Evolutionary conservation across 2,329 filamentous ascomycete species (phyloP).

Genomic region (Cordyceps cateniannulata): DNA sequence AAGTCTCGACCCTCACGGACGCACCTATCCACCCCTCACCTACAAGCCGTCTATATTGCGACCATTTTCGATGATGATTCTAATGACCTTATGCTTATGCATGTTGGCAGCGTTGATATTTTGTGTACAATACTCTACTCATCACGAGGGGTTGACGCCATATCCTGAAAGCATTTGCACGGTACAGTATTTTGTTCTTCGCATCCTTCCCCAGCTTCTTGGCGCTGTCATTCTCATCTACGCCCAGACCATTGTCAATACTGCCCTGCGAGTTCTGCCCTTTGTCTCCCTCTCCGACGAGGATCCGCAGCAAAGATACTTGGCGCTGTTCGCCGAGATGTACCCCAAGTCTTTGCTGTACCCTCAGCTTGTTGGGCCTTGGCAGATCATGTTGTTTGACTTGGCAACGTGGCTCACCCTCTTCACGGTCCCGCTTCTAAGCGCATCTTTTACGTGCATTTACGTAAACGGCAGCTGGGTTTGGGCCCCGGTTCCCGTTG

Average conservation of each 20-base stretch:
- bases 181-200: constrained; percentile 75
- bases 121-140: constrained; percentile 60
- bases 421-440: constrained; percentile 76
- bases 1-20: constrained; percentile 32
- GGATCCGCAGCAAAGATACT: constrained; percentile 49
- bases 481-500: constrained; percentile 72
- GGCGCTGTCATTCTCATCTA: constrained; percentile 68
- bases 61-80: constrained; percentile 52
- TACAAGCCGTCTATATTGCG: constrained; percentile 69
- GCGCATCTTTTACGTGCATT: constrained; percentile 64
- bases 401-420: constrained; percentile 70
- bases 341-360: constrained; percentile 64
- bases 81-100: constrained; percentile 56
- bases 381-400: constrained; percentile 59
- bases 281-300: constrained; percentile 71
- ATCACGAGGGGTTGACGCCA: constrained; percentile 56
- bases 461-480: constrained; percentile 56
- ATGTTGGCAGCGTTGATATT: constrained; percentile 70
- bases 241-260: constrained; percentile 65
- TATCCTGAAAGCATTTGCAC: constrained; percentile 64
- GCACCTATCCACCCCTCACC: constrained; percentile 46
- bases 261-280: constrained; percentile 70
- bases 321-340: constrained; percentile 62
- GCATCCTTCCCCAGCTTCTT: constrained; percentile 74
- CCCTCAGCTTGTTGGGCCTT: constrained; percentile 53